Conservation (phyloP, 1,284 basidiomycete genomes). For the Papiliotrema laurentii region DNA sequence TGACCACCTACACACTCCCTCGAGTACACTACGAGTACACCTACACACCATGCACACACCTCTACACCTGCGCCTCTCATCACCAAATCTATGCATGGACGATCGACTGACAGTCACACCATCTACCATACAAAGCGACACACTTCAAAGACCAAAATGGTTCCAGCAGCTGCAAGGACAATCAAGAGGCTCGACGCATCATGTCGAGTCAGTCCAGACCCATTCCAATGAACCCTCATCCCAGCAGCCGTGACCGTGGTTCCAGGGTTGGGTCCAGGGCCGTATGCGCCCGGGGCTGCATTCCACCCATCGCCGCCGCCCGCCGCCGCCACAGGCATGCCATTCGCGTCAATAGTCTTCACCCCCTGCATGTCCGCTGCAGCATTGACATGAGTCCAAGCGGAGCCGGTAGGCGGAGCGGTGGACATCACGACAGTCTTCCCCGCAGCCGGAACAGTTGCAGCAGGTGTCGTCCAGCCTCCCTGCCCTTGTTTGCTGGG, state of each 20-base stretch:
- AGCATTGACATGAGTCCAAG: slow-evolving; percentile 20
- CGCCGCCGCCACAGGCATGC: background rate
- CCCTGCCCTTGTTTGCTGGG: background rate
- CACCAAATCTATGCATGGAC: no score
- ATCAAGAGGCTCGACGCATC: background rate
- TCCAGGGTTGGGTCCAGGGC: background rate
- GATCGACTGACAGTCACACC: no score
- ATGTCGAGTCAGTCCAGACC: background rate
- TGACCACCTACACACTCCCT: no score
- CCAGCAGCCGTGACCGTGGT: background rate
- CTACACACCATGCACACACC: no score
- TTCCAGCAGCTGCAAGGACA: background rate
- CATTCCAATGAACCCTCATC: background rate
- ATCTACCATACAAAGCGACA: no score
- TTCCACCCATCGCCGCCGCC: background rate
- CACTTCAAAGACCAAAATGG: background rate
- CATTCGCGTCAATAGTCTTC: background rate
- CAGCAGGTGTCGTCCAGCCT: no score
- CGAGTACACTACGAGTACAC: no score
- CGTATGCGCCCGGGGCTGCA: background rate
- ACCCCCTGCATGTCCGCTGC: background rate
- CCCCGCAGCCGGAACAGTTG: background rate
- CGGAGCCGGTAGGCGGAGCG: slow-evolving; percentile 6
- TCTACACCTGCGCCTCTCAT: no score
- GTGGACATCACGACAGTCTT: slow-evolving; percentile 2